Conservation (phyloP, 1,284 basidiomycete genomes). For the Hortiboletus rubellus region DNA sequence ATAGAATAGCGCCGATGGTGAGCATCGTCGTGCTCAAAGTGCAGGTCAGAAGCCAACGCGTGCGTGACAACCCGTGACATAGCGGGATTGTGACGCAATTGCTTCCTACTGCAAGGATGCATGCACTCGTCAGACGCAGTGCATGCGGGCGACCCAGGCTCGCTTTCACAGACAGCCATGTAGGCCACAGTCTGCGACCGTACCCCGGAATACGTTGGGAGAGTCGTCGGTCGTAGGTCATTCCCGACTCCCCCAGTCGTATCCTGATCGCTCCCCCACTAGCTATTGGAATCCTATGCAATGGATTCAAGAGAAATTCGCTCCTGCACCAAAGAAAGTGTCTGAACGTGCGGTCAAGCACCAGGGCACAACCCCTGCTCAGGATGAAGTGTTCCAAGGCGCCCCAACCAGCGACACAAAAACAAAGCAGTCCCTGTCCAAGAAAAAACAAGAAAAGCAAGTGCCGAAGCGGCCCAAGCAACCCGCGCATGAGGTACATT, state of each 20-base stretch:
- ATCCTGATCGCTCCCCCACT: conserved; percentile 10
- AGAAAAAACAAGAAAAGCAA: conserved; percentile 16
- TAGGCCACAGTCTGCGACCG: conserved; percentile 11
- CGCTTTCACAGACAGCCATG: conserved; percentile 11
- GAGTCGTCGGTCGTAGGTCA: conserved; percentile 44
- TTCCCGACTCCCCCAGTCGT: neutral
- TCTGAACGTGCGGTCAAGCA: conserved; percentile 46
- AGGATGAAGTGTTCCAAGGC: conserved; percentile 27
- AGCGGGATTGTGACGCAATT: conserved; percentile 16
- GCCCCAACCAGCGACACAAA: conserved; percentile 4
- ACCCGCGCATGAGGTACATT: conserved; percentile 30
- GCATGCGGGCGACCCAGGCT: conserved; percentile 8
- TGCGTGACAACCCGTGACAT: conserved; percentile 30
- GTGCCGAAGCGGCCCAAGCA: conserved; percentile 18
- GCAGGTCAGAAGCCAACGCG: neutral
- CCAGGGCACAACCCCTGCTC: conserved; percentile 36
- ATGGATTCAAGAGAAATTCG: conserved; percentile 64
- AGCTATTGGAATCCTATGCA: conserved; percentile 55
- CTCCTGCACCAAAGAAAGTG: conserved; percentile 42
- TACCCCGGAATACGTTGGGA: conserved; percentile 36
- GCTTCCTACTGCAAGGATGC: conserved; percentile 32
- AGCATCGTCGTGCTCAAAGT: conserved; percentile 42
- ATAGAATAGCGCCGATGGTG: conserved; percentile 65
- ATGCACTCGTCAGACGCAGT: conserved; percentile 31
- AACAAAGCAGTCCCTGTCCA: conserved; percentile 1